phyloP scores from a whole-genome alignment of 495 filamentous ascomycete species.

The Aspergillus coremiiformis region DNA sequence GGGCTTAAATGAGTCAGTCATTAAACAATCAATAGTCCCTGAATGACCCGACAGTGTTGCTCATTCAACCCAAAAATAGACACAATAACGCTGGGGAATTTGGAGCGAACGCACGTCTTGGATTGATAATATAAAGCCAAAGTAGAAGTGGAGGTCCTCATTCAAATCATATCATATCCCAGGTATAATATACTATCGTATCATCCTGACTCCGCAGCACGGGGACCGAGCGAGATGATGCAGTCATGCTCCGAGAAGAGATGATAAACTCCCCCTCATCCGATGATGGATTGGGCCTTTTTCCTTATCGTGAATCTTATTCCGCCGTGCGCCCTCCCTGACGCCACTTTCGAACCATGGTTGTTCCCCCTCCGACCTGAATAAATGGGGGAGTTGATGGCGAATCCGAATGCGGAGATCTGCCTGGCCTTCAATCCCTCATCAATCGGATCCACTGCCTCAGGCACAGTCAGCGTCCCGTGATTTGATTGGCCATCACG shows the following conservation, averaged over 20 bases:
- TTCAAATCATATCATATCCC: neutral
- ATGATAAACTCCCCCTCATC: constrained; percentile 6
- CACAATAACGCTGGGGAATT: neutral
- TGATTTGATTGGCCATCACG: neutral
- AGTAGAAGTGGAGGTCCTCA: too few species aligned
- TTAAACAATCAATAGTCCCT: neutral
- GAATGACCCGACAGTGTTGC: neutral
- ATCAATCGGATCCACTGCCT: constrained; percentile 8
- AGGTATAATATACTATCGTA: neutral
- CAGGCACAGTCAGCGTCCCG: constrained; percentile 8
- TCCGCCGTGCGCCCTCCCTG: neutral
- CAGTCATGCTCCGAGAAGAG: constrained; percentile 9
- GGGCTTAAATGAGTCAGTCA: neutral
- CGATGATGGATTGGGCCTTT: neutral
- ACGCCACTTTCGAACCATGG: constrained; percentile 1
- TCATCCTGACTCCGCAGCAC: constrained; percentile 2
- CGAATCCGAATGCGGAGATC: constrained; percentile 2
- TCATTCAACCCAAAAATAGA: constrained; percentile 1
- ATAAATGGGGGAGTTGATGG: neutral
- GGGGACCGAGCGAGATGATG: constrained; percentile 20
- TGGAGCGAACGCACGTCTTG: neutral
- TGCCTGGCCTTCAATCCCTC: neutral
- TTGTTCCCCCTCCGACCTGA: neutral
- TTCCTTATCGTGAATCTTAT: constrained; percentile 2
- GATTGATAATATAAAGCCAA: too few species aligned